Percentiles rank a stretch among this genome's conserved stretches.
Evolutionary conservation across 2,329 filamentous ascomycete genomes (phyloP).

Genomic region (Lachnellula hyalina): DNA sequence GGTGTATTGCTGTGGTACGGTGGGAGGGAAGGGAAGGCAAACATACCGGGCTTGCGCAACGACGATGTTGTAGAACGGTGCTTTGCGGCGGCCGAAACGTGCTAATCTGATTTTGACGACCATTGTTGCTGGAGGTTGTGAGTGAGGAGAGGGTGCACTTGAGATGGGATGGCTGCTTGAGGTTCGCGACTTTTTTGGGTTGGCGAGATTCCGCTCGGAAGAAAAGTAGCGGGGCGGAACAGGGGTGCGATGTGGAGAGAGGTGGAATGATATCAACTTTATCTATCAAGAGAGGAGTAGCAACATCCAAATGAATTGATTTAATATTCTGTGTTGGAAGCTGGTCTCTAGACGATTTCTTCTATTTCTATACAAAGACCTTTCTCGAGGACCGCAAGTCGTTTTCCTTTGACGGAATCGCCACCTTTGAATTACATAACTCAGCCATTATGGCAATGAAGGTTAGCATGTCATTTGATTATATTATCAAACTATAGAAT

Average conservation of each 20-base stretch:
- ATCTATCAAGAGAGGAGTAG: not conserved
- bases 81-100: slow-evolving; percentile 82
- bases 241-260: not conserved
- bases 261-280: not conserved
- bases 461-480: slow-evolving; percentile 4
- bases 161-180: not conserved
- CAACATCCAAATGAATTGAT: not conserved
- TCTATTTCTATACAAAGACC: no score
- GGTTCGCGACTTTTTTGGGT: slow-evolving; percentile 8
- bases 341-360: no score
- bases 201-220: no score
- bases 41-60: slow-evolving; percentile 83
- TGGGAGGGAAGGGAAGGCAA: not conserved
- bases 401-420: no score
- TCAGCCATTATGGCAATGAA: slow-evolving; percentile 11
- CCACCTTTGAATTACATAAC: not conserved
- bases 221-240: not conserved
- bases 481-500: no score
- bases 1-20: no score
- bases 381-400: no score
- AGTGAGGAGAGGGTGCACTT: not conserved
- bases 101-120: slow-evolving; percentile 91
- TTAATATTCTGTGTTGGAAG: no score
- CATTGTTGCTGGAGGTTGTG: slow-evolving; percentile 49
- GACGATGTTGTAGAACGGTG: slow-evolving; percentile 97